Evolutionary conservation across 371 early-diverging fungal genomes (phyloP).

Genomic region (Mucor velutinosus): DNA sequence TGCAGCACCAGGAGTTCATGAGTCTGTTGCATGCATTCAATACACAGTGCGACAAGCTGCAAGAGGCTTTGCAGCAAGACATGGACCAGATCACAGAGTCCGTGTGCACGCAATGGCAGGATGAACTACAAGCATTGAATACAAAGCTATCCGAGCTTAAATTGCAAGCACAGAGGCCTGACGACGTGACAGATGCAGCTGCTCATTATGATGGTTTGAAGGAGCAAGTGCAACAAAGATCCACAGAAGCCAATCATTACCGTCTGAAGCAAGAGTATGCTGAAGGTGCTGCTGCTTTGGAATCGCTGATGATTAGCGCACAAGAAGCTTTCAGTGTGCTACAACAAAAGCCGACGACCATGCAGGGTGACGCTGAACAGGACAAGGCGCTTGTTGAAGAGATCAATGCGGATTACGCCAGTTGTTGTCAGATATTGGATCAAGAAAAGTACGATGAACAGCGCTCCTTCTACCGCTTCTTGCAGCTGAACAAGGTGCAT

Average conservation of each 20-base stretch:
- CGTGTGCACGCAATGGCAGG: conserved; percentile 26
- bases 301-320: not conserved
- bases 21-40: conserved; percentile 5
- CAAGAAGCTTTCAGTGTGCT: not conserved
- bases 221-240: conserved; percentile 6
- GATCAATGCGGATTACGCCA: not conserved
- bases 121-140: conserved; percentile 15
- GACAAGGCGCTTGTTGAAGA: not conserved
- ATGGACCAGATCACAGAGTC: conserved; percentile 18
- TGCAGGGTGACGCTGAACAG: conserved; percentile 3
- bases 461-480: conserved; percentile 22
- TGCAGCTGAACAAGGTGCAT: conserved; percentile 22
- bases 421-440: not conserved
- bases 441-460: conserved; percentile 24
- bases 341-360: not conserved
- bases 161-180: not conserved
- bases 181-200: not conserved
- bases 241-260: conserved; percentile 13
- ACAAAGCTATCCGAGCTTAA: conserved; percentile 4
- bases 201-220: conserved; percentile 7
- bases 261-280: conserved; percentile 19
- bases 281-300: not conserved
- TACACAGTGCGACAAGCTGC: not conserved
- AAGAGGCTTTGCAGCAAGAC: not conserved
- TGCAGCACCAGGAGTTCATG: conserved; percentile 15